Evolutionary conservation across 148 eudicot species (phyloP).

Genomic region (Silene conica): DNA sequence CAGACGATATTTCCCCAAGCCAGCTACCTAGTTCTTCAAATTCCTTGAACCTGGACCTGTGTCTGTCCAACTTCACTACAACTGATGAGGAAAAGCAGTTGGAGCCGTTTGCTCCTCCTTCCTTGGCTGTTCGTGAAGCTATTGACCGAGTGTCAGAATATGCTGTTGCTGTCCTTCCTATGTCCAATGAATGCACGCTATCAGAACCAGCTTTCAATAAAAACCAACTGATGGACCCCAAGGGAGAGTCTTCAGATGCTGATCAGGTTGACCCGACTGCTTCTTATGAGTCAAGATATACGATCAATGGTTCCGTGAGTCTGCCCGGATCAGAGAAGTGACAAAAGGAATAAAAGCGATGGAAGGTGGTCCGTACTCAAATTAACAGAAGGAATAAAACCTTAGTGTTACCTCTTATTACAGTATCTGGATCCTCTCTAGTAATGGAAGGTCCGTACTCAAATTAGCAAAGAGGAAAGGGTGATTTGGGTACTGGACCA

Average conservation of each 20-base stretch:
- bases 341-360: slow-evolving; percentile 7
- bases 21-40: slow-evolving; percentile 13
- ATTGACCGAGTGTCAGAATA: background rate
- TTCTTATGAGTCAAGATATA: background rate
- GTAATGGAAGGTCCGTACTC: slow-evolving; percentile 1
- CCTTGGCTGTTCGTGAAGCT: background rate
- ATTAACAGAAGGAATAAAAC: slow-evolving; percentile 9
- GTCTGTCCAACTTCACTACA: background rate
- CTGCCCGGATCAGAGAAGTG: background rate
- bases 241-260: slow-evolving; percentile 1
- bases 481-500: too few relatives aligned
- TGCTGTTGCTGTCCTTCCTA: background rate
- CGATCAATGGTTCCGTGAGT: background rate
- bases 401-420: background rate
- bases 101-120: background rate
- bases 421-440: slow-evolving; percentile 7
- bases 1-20: slow-evolving; percentile 2
- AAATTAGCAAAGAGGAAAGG: background rate
- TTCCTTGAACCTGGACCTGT: background rate
- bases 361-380: too few relatives aligned
- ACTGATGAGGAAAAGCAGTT: background rate
- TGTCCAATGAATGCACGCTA: background rate
- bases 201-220: background rate
- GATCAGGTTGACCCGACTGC: background rate
- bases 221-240: background rate